Base-by-base conservation (phyloP, 768 basidiomycete genomes). In the Vishniacozyma victoriae region DNA sequence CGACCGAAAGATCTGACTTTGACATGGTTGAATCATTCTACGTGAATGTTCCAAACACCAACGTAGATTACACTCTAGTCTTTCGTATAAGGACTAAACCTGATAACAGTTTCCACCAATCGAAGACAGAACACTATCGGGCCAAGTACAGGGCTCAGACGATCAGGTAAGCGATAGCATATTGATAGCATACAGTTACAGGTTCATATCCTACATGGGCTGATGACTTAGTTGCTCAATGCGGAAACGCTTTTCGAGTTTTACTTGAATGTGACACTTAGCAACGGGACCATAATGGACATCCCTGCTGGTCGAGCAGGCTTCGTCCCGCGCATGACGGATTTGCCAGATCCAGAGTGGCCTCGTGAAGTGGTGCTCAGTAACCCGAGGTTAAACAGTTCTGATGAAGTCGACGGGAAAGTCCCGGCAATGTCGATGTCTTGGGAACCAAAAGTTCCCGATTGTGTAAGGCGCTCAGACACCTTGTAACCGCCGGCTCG, bases 61-160 rank as follows among this genome's bases (percentile, higher is more conserved):
- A 60, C 38, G 59, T 60, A 38, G 48, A 55, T 54, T 7, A 0
- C 9, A 0, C 20, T 9, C 24, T 35, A 23, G 1, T n/a, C 7
- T 1, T 3, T 1, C 42, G 14, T 29, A 22, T 16, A 15, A 18
- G 20, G 22, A 9, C 47, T 33, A 13, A 13, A 6, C 23, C 20
- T 44, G 12, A 41, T 15, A 4, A 4, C 33, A 60, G 59, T 51
- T 60, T 37, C 59, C 59, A 1, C 59, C 59, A 6, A 43, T 60
- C 26, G 48, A 43, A 27, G 39, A 33, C 4, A 14, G 31, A 6
- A 16, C 6, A 3, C 24, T 12, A 14, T 19, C 6, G 24, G 3
- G 48, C 19, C n/a, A 41, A 18, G 20, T 36, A 18, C 14, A 35
- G 13, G 42, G 48, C 26, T 13, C 26, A 4, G 47, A 52, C 24